Evolutionary conservation across 371 early-diverging fungal species (phyloP).

Genomic region (Mucor saturninus): DNA sequence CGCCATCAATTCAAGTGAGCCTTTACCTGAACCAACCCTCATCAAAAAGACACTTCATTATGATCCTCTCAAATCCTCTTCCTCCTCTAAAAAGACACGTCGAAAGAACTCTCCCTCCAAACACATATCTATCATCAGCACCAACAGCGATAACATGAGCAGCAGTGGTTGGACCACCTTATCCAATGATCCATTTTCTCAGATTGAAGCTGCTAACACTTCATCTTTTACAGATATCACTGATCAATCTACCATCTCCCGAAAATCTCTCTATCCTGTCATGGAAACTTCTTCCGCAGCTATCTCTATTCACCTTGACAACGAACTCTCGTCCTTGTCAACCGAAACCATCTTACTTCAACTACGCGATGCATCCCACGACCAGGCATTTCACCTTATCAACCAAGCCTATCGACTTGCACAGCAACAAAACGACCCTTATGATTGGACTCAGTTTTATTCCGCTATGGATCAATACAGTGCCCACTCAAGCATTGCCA

Average conservation of each 20-base stretch:
- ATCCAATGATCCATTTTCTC: slow-evolving; percentile 34
- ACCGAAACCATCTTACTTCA: no score
- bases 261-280: slow-evolving; percentile 23
- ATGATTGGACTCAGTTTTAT: slow-evolving; percentile 27
- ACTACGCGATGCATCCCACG: neutral
- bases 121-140: slow-evolving; percentile 10
- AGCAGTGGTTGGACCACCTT: slow-evolving; percentile 30
- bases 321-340: no score
- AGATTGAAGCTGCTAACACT: slow-evolving; percentile 26
- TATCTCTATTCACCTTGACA: no score
- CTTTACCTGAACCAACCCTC: neutral
- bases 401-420: slow-evolving; percentile 20
- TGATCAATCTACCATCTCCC: slow-evolving; percentile 34
- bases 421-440: slow-evolving; percentile 27
- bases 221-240: slow-evolving; percentile 33
- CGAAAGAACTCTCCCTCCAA: slow-evolving; percentile 2
- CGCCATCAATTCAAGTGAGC: neutral
- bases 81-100: neutral
- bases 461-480: slow-evolving; percentile 19
- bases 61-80: slow-evolving; percentile 6
- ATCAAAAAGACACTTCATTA: slow-evolving; percentile 9
- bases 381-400: slow-evolving; percentile 7
- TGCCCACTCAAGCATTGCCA: slow-evolving; percentile 1
- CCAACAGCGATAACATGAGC: slow-evolving; percentile 13
- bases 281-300: neutral